Conservation (phyloP, 2,329 filamentous ascomycete species). For the Volutella citrinella region DNA sequence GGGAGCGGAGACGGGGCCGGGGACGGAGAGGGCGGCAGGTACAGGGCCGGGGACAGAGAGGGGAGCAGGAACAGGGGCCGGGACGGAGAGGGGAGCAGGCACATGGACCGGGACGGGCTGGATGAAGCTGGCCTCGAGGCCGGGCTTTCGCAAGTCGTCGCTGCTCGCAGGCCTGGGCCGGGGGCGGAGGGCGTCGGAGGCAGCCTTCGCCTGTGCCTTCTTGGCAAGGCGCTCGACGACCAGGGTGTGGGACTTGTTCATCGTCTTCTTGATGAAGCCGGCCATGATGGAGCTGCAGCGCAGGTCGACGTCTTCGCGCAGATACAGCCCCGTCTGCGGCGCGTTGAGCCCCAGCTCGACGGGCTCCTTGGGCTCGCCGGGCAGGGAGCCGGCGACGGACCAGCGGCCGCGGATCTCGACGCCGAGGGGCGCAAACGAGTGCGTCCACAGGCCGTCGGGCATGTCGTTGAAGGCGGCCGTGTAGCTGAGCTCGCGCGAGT, state of each 20-base stretch:
- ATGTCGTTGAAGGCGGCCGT: constrained; percentile 78
- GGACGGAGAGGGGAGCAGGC: constrained; percentile 17
- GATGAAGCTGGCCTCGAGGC: no score
- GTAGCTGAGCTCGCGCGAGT: constrained; percentile 69
- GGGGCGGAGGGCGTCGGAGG: no score
- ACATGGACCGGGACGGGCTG: no score
- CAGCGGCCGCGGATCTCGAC: constrained; percentile 77
- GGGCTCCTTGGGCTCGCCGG: constrained; percentile 64
- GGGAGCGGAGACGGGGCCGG: no score
- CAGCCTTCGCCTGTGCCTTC: constrained; percentile 28
- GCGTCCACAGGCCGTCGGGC: constrained; percentile 71
- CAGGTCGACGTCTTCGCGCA: constrained; percentile 82
- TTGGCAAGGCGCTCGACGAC: constrained; percentile 62
- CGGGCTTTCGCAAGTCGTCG: constrained; percentile 10
- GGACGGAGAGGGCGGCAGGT: no score
- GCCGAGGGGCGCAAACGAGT: constrained; percentile 79
- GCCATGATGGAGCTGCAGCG: constrained; percentile 75
- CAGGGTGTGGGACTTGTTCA: constrained; percentile 70
- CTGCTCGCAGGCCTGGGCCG: constrained; percentile 14
- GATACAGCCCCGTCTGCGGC: constrained; percentile 68
- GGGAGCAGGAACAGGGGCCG: no score
- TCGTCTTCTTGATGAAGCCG: constrained; percentile 75
- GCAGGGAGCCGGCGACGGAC: constrained; percentile 69
- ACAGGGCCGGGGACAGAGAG: constrained; percentile 4
- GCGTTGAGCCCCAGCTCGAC: constrained; percentile 64